Conservation (phyloP, 164 flowering plant species). For the Vitis riparia region DNA sequence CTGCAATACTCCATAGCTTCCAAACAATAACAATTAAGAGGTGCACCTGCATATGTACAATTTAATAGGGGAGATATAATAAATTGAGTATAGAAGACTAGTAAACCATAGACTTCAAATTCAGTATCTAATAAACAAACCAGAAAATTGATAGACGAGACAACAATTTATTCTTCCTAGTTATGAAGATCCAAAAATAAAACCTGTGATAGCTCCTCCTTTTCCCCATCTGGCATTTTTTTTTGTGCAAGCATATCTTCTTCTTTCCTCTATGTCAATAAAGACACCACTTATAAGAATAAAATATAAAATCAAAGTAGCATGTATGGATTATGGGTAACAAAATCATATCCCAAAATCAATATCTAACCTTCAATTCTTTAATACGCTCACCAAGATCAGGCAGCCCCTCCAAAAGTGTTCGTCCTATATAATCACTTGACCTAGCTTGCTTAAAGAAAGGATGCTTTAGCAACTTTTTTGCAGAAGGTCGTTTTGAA, state of each 20-base stretch:
- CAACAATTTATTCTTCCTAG: background rate
- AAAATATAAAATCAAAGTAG: background rate
- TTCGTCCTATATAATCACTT: constrained; percentile 73
- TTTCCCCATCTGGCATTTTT: constrained; percentile 87
- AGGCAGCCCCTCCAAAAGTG: constrained; percentile 84
- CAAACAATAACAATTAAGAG: background rate
- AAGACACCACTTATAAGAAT: constrained; percentile 10
- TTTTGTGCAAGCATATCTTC: constrained; percentile 91
- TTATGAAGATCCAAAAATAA: constrained; percentile 6
- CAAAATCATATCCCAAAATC: background rate
- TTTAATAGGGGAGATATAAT: background rate
- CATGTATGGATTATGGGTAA: background rate
- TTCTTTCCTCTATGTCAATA: constrained; percentile 63
- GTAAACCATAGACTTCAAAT: background rate
- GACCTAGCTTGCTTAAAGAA: constrained; percentile 94
- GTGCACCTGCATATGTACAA: background rate
- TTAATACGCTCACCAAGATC: constrained; percentile 78
- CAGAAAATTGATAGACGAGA: background rate
- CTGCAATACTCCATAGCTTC: background rate
- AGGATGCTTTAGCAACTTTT: constrained; percentile 75
- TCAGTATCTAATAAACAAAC: background rate
- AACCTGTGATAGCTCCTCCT: constrained; percentile 95
- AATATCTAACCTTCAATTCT: constrained; percentile 64
- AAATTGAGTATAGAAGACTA: background rate
- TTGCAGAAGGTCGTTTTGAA: constrained; percentile 84